Conservation (phyloP, 2,329 filamentous ascomycete genomes). For the Botrytis cinerea region DNA sequence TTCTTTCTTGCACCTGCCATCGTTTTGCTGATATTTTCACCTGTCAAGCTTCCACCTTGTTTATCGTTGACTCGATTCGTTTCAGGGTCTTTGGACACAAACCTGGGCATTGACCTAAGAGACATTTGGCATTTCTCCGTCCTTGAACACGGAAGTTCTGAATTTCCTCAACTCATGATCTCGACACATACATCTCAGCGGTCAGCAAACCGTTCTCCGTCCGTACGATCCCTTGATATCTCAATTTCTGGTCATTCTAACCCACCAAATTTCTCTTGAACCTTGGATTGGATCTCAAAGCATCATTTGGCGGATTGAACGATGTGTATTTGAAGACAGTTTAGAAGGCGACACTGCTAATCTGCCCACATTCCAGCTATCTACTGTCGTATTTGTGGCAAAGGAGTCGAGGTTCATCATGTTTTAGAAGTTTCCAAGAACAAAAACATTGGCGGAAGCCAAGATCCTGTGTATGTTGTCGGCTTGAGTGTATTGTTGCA, state of each 20-base stretch:
- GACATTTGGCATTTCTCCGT: neutral
- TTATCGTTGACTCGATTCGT: neutral
- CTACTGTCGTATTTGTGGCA: neutral
- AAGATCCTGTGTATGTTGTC: neutral
- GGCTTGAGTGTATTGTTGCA: neutral
- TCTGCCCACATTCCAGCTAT: conserved; percentile 13
- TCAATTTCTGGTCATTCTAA: neutral
- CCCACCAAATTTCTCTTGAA: neutral
- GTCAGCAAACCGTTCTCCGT: neutral
- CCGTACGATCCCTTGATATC: neutral
- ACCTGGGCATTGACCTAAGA: neutral
- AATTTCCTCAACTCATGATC: neutral
- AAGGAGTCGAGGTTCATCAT: neutral
- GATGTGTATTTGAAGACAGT: neutral
- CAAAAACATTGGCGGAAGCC: neutral
- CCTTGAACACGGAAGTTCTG: neutral
- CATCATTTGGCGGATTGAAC: neutral
- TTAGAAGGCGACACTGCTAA: neutral
- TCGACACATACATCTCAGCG: neutral
- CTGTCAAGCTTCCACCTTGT: neutral
- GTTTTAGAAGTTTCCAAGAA: neutral
- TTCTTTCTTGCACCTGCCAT: neutral
- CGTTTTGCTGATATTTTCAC: neutral
- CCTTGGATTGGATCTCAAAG: neutral
- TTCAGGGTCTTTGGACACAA: neutral